Conservation (phyloP, 2,329 filamentous ascomycete genomes). For the Penicillium sp. region DNA sequence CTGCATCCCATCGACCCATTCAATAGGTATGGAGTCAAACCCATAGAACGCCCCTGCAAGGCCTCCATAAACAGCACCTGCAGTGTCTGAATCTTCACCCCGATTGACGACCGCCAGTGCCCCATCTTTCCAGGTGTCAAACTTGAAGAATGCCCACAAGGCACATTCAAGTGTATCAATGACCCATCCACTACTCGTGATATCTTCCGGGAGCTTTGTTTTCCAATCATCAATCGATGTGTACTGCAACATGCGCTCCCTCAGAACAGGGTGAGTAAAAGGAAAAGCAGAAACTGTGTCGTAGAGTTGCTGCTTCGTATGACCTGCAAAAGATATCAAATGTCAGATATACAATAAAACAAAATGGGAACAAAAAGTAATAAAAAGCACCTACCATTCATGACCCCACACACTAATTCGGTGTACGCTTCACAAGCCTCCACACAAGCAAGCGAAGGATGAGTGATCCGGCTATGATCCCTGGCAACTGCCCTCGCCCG, state of each 20-base stretch:
- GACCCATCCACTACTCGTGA: slow-evolving; percentile 43
- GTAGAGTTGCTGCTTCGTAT: slow-evolving; percentile 18
- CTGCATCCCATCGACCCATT: slow-evolving; percentile 32
- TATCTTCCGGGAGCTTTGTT: slow-evolving; percentile 17
- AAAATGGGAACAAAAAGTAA: slow-evolving; percentile 5
- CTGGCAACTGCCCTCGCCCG: slow-evolving; percentile 28
- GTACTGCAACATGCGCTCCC: slow-evolving; percentile 13
- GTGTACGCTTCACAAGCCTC: slow-evolving; percentile 45
- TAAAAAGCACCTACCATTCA: slow-evolving; percentile 24
- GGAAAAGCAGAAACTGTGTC: slow-evolving; percentile 5
- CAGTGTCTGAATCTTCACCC: slow-evolving; percentile 47
- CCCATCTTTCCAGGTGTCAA: slow-evolving; percentile 38
- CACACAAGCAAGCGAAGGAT: slow-evolving; percentile 39
- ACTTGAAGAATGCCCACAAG: slow-evolving; percentile 46
- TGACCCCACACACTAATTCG: slow-evolving; percentile 30
- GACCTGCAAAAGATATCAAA: slow-evolving; percentile 8
- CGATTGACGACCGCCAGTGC: slow-evolving; percentile 44
- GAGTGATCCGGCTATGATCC: slow-evolving; percentile 35
- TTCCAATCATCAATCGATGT: slow-evolving; percentile 29
- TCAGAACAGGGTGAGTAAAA: slow-evolving; percentile 13
- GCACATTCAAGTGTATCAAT: slow-evolving; percentile 45
- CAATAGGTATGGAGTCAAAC: slow-evolving; percentile 31
- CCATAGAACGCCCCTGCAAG: slow-evolving; percentile 46
- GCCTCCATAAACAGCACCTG: slow-evolving; percentile 47
- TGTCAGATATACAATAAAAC: background rate